These are phyloP conservation scores for Rhododendron kiyosumense DNA, from an alignment of 148 eudicot genomes.

Conservation along the genomic window DNA sequence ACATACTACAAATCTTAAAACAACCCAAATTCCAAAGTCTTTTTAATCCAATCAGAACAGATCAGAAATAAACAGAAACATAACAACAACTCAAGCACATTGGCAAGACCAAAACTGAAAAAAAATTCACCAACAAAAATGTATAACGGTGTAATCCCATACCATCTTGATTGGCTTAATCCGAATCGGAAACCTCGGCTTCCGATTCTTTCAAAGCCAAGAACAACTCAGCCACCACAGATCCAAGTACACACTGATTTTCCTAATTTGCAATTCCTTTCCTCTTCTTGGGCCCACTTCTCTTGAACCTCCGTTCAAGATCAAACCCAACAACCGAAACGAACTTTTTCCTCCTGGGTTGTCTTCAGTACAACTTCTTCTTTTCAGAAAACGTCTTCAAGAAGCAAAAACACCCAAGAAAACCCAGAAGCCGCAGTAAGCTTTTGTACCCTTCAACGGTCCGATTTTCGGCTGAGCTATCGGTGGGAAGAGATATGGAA, in stretches of 20 bases:
- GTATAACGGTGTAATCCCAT: background rate
- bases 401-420: background rate
- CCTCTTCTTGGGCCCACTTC: background rate
- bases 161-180: constrained; percentile 42
- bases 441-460: background rate
- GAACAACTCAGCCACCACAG: background rate
- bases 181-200: constrained; percentile 39
- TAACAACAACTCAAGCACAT: background rate
- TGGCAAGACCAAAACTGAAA: constrained; percentile 3
- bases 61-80: constrained; percentile 24
- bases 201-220: background rate
- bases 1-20: background rate
- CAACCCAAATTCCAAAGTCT: background rate
- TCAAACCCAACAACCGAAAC: background rate
- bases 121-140: background rate
- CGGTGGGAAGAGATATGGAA: background rate
- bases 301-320: background rate
- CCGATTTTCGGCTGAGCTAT: background rate
- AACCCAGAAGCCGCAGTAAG: background rate
- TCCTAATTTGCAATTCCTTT: constrained; percentile 2
- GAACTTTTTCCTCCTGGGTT: background rate
- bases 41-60: constrained; percentile 18
- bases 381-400: background rate
- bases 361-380: background rate
- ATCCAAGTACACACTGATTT: constrained; percentile 16